These are phyloP conservation scores for Ambrosia trifida DNA, from an alignment of 129 eudicot species.

Conservation along the genomic window DNA sequence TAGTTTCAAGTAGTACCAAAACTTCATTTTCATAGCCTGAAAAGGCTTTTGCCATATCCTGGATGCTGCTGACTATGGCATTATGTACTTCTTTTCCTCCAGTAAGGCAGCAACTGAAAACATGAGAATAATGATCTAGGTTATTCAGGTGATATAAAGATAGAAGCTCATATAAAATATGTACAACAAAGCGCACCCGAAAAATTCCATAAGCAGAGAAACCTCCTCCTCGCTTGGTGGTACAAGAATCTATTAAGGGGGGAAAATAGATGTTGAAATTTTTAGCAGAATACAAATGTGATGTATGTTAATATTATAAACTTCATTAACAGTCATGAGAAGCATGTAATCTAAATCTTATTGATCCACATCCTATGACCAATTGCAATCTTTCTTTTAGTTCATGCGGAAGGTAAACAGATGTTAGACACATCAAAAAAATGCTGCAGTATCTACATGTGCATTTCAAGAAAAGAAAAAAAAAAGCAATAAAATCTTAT, in stretches of 20 bases:
- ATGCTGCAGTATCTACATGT: not conserved
- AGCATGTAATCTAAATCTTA: not conserved
- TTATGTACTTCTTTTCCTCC: constrained; percentile 96
- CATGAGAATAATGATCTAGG: not conserved
- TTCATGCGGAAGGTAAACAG: not conserved
- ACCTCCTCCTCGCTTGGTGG: constrained; percentile 95
- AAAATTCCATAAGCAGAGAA: constrained; percentile 75
- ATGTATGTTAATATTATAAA: not conserved
- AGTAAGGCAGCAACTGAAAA: constrained; percentile 79
- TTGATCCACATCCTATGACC: not conserved
- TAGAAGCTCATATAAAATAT: constrained; percentile 13
- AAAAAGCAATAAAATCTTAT: not conserved
- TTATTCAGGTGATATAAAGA: constrained; percentile 8
- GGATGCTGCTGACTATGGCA: constrained; percentile 95
- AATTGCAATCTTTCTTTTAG: not conserved
- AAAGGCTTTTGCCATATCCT: constrained; percentile 52
- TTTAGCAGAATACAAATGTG: constrained; percentile 1
- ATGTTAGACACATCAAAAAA: constrained; percentile 12
- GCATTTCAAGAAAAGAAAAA: not conserved
- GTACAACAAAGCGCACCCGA: constrained; percentile 48
- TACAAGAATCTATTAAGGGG: constrained; percentile 67
- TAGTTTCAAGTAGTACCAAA: constrained; percentile 11
- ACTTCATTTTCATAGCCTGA: constrained; percentile 10
- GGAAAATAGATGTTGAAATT: constrained; percentile 6
- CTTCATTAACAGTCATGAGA: not conserved